Conservation (phyloP, 2,329 filamentous ascomycete species). For the Chalaropsis ovoidea region DNA sequence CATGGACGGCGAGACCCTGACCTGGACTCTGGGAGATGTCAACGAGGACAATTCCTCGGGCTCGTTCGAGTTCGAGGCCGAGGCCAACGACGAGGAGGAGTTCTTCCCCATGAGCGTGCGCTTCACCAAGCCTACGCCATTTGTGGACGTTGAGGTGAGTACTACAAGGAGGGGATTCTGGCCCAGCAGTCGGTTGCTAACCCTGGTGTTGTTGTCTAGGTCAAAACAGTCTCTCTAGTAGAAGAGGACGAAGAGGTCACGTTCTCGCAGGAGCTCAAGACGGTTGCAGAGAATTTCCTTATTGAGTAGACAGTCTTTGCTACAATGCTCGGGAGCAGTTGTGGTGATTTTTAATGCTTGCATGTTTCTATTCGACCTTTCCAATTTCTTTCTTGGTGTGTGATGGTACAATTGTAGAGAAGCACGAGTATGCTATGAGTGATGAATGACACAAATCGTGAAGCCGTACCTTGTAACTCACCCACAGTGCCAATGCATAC, state of each 20-base stretch:
- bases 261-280: slow-evolving; percentile 75
- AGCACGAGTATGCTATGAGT: not conserved
- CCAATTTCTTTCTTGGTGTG: not conserved
- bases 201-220: slow-evolving; percentile 34
- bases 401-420: not conserved
- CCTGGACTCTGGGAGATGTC: slow-evolving; percentile 85
- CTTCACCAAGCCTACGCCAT: slow-evolving; percentile 78
- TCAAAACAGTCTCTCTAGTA: slow-evolving; percentile 57
- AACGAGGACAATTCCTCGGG: slow-evolving; percentile 73
- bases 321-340: slow-evolving; percentile 1
- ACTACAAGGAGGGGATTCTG: not conserved
- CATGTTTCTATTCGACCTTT: slow-evolving; percentile 13
- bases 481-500: not conserved
- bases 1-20: slow-evolving; percentile 80
- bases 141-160: slow-evolving; percentile 82
- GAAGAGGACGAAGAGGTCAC: slow-evolving; percentile 69
- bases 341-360: slow-evolving; percentile 19
- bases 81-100: slow-evolving; percentile 76
- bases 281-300: slow-evolving; percentile 62
- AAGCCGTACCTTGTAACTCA: not conserved
- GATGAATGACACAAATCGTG: not conserved
- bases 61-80: slow-evolving; percentile 90
- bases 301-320: slow-evolving; percentile 50
- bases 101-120: slow-evolving; percentile 96
- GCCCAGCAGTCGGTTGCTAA: slow-evolving; percentile 1